Percentiles rank a stretch among this genome's conserved stretches.
These are phyloP conservation scores for Cyclanthera cordifolia DNA, from an alignment of 306 rosid genomes.

Conservation along the genomic window DNA sequence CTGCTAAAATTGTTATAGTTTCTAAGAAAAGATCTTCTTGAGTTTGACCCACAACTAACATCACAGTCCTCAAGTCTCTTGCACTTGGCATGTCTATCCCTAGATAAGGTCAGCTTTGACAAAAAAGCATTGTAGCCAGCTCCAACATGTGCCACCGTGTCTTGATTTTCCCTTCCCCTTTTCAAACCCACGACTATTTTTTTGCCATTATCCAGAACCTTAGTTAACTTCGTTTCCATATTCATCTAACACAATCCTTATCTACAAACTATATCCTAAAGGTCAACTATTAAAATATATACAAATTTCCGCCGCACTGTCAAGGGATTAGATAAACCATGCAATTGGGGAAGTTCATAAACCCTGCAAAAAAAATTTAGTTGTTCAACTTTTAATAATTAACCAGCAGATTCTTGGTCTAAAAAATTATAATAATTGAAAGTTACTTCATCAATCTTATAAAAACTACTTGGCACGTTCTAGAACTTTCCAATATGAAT, in stretches of 20 bases:
- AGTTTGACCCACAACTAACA: neutral
- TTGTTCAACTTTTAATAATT: neutral
- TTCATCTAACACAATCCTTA: slow-evolving; percentile 12
- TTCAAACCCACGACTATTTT: slow-evolving; percentile 17
- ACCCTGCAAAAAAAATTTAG: slow-evolving; percentile 21
- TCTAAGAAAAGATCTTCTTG: slow-evolving; percentile 13
- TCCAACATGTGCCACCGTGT: slow-evolving; percentile 11
- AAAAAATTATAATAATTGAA: slow-evolving; percentile 1
- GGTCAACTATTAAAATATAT: slow-evolving; percentile 4
- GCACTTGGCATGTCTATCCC: slow-evolving; percentile 12
- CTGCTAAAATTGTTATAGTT: slow-evolving; percentile 18
- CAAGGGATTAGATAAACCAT: slow-evolving; percentile 15
- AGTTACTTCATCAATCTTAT: too few species aligned
- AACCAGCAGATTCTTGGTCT: neutral
- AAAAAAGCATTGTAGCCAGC: slow-evolving; percentile 8
- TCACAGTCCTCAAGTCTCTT: slow-evolving; percentile 6
- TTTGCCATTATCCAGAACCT: slow-evolving; percentile 15
- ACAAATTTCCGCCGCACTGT: slow-evolving; percentile 3
- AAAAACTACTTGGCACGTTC: neutral
- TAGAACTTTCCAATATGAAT: neutral
- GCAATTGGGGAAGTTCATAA: slow-evolving; percentile 11
- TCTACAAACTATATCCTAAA: slow-evolving; percentile 18
- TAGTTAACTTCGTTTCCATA: slow-evolving; percentile 18
- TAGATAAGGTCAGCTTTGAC: slow-evolving; percentile 11
- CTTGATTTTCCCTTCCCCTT: slow-evolving; percentile 11